These are phyloP conservation scores for Olyra latifolia DNA, from an alignment of 176 grass and related monocot genomes.

Conservation along the genomic window DNA sequence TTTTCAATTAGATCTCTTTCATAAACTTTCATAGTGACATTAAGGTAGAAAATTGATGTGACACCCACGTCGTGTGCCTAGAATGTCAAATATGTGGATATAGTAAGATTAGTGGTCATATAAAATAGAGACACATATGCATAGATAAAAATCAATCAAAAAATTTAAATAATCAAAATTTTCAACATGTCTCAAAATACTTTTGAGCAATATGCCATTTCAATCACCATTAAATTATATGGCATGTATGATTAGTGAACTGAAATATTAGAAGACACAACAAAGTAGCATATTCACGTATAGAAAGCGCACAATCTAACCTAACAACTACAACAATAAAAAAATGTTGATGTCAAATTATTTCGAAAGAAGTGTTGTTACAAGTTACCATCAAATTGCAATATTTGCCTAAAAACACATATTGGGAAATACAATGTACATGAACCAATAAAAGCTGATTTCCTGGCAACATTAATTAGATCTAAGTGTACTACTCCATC, in stretches of 20 bases:
- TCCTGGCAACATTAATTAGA: neutral
- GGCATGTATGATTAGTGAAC: neutral
- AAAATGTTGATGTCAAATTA: neutral
- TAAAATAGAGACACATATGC: neutral
- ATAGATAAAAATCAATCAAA: neutral
- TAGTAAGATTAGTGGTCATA: neutral
- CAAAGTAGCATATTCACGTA: neutral
- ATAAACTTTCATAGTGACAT: too few relatives aligned
- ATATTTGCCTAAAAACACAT: neutral
- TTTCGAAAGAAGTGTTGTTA: neutral
- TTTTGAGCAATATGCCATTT: neutral
- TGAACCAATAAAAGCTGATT: neutral
- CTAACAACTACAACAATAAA: neutral
- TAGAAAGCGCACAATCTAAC: neutral
- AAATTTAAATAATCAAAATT: neutral
- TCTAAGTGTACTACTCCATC: neutral
- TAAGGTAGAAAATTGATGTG: too few relatives aligned
- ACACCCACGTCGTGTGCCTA: too few relatives aligned
- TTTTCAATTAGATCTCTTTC: too few relatives aligned
- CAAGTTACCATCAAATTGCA: neutral
- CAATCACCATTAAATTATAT: neutral
- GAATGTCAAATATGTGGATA: too few relatives aligned
- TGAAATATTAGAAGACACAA: neutral
- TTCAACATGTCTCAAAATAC: neutral
- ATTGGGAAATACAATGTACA: neutral